Evolutionary conservation across 2,329 filamentous ascomycete genomes (phyloP).

Genomic region (Teratosphaeriaceae sp.): DNA sequence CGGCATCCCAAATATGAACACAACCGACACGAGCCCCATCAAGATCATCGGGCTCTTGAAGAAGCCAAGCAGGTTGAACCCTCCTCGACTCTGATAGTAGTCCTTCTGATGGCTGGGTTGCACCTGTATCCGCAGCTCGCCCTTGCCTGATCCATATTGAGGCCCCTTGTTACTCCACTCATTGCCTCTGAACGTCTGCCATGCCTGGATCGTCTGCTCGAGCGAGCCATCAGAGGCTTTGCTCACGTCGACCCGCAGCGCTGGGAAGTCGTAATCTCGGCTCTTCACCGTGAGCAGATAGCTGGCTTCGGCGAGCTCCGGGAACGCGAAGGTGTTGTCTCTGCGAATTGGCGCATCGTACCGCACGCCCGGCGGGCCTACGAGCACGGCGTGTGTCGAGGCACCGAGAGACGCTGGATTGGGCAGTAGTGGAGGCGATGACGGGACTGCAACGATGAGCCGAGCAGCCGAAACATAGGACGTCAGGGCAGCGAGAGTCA

Average conservation of each 20-base stretch:
- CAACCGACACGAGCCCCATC: conserved; percentile 76
- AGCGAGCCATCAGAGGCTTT: conserved; percentile 32
- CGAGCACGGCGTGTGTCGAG: conserved; percentile 59
- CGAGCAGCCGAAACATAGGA: conserved; percentile 29
- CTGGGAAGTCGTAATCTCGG: conserved; percentile 66
- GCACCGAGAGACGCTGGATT: conserved; percentile 43
- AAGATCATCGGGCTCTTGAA: conserved; percentile 97
- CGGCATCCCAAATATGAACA: conserved; percentile 84
- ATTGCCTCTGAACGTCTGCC: conserved; percentile 83
- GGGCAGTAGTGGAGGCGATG: conserved; percentile 33
- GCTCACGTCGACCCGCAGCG: conserved; percentile 69
- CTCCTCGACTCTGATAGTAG: conserved; percentile 69
- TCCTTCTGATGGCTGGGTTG: conserved; percentile 58
- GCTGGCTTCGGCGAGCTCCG: conserved; percentile 61
- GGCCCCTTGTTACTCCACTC: conserved; percentile 85
- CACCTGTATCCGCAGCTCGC: conserved; percentile 52
- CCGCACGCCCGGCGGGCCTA: conserved; percentile 33
- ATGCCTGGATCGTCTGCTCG: conserved; percentile 52
- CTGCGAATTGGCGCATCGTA: conserved; percentile 59
- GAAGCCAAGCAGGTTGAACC: conserved; percentile 62
- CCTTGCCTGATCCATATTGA: conserved; percentile 39
- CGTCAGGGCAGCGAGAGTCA: neutral
- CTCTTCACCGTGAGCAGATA: conserved; percentile 81
- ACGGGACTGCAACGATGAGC: conserved; percentile 48
- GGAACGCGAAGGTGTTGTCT: conserved; percentile 68